Evolutionary conservation across 2,329 filamentous ascomycete genomes (phyloP).

Genomic region (Aspergillus tanneri): DNA sequence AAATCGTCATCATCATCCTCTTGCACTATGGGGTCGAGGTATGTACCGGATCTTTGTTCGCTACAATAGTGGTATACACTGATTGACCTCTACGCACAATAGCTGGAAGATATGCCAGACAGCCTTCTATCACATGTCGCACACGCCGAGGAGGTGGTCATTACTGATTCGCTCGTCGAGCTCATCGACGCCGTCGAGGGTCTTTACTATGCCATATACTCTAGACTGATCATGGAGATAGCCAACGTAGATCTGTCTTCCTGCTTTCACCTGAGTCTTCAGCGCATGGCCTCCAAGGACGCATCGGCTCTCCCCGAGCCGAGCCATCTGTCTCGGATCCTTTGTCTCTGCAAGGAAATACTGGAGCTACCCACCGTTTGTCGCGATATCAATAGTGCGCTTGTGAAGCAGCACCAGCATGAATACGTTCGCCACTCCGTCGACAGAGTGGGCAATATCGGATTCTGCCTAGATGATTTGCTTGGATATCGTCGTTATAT

Average conservation of each 20-base stretch:
- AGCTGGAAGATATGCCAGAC: conserved; percentile 33
- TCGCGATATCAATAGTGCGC: conserved; percentile 23
- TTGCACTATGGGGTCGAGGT: conserved; percentile 38
- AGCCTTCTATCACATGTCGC: conserved; percentile 34
- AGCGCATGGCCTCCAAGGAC: conserved; percentile 17
- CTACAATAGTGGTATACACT: neutral
- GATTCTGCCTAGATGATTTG: conserved; percentile 25
- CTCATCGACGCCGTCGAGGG: conserved; percentile 38
- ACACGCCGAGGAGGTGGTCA: conserved; percentile 31
- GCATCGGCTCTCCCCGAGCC: conserved; percentile 33
- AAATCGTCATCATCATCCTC: conserved; percentile 34
- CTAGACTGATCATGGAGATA: conserved; percentile 40
- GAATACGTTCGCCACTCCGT: conserved; percentile 28
- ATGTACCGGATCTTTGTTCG: conserved; percentile 4
- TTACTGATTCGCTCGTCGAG: conserved; percentile 25
- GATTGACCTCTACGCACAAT: conserved; percentile 6
- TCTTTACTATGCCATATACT: conserved; percentile 39
- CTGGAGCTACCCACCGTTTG: conserved; percentile 32
- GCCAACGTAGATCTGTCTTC: conserved; percentile 36
- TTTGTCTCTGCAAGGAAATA: conserved; percentile 33
- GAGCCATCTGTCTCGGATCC: conserved; percentile 34
- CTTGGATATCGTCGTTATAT: conserved; percentile 32
- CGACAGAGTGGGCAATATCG: conserved; percentile 14
- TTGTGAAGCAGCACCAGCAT: conserved; percentile 32
- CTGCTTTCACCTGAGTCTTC: conserved; percentile 28